Base-by-base conservation (phyloP, 208 protist genomes). In the Herpetomonas samuelpessoai region DNA sequence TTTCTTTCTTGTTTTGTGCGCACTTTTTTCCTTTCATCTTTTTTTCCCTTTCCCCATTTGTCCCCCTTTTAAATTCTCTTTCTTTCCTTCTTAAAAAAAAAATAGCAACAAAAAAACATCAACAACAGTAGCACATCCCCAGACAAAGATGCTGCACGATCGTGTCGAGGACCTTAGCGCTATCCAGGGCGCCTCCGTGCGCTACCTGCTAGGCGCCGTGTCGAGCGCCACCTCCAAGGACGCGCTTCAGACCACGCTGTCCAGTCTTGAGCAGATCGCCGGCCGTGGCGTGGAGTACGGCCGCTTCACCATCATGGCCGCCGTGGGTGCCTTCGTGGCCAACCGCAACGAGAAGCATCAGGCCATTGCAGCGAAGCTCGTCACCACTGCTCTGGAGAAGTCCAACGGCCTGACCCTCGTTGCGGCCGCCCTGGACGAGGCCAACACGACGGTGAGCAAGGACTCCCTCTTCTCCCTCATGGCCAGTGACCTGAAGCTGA, bases 91-190 rank as follows among this genome's bases (percentile, higher is more conserved):
- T n/a, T n/a, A 30, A n/a, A 19, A 57, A 57, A 25, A 57, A 57
- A 41, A 21, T 35, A 62, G 41, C 10, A 50, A 24, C 31, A 6
- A 62, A 59, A 31, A 47, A 57, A 39, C 6, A 2, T 67, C 18
- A 55, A 59, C 3, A 35, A 67, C 4, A 46, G 65, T 57, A 54
- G 31, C 2, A 49, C 14, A 28, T n/a, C 18, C 24, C n/a, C 44
- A 62, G 28, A 47, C 26, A 45, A 67, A 35, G 46, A 92, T 91
- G 83, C 57, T 87, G 74, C 78, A 87, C 65, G 81, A 95, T 57
- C 80, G 82, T 60, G 79, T 86, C 3, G 79, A 81, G 48, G 88
- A 95, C 49, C 74, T 92, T 26, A 80, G 71, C 48, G 76, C 63
- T 58, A 69, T 86, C 28, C 83, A 83, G 45, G 79, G 80, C 12